These are phyloP conservation scores for Rasamsonia emersonii DNA, from an alignment of 2,329 filamentous ascomycete genomes.

Conservation along the genomic window DNA sequence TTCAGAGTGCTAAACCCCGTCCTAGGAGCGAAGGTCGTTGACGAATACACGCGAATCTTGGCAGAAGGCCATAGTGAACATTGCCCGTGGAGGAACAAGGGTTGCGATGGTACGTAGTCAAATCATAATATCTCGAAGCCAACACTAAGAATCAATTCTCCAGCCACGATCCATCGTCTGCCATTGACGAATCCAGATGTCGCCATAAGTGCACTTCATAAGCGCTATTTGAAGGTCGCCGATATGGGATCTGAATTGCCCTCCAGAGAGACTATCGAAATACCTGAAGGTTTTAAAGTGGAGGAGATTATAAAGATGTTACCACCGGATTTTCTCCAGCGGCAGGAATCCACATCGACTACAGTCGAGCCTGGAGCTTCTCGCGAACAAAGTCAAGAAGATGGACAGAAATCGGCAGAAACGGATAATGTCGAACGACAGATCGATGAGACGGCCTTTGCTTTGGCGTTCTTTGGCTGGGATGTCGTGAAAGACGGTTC, in stretches of 20 bases:
- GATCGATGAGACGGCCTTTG: constrained; percentile 55
- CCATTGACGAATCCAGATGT: constrained; percentile 54
- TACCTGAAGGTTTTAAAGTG: constrained; percentile 24
- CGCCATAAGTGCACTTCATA: constrained; percentile 50
- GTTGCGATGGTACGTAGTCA: constrained; percentile 65
- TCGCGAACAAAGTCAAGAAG: constrained; percentile 1
- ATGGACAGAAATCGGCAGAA: constrained; percentile 11
- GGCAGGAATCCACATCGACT: constrained; percentile 4
- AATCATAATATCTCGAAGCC: too few relatives aligned
- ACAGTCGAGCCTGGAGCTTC: constrained; percentile 1
- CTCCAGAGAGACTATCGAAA: constrained; percentile 19
- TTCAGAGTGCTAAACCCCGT: constrained; percentile 12
- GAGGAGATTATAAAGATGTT: constrained; percentile 21
- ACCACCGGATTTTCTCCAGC: constrained; percentile 18
- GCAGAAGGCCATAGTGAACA: constrained; percentile 66
- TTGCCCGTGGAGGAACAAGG: constrained; percentile 77
- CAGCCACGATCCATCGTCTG: constrained; percentile 57
- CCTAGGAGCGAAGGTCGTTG: constrained; percentile 57
- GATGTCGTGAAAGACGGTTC: constrained; percentile 43
- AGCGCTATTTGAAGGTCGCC: constrained; percentile 53
- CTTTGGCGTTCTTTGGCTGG: constrained; percentile 68
- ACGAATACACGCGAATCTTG: constrained; percentile 67
- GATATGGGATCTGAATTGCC: constrained; percentile 32
- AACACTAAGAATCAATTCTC: too few relatives aligned
- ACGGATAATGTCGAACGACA: constrained; percentile 7